Conservation (phyloP, 1,284 basidiomycete species). For the Pseudozyma flocculosa region DNA sequence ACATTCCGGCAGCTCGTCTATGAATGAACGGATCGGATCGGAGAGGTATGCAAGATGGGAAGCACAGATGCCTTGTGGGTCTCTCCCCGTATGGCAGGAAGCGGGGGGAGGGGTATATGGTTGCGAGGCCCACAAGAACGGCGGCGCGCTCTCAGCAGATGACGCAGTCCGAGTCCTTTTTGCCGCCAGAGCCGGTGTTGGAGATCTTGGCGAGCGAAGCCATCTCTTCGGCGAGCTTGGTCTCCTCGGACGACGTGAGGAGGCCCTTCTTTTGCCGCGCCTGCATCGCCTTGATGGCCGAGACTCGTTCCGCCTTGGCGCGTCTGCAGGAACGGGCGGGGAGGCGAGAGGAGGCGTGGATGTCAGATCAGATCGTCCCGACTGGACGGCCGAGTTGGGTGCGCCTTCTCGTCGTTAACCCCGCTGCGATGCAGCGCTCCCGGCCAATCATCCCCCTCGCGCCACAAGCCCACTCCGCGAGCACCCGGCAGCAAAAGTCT, state of each 20-base stretch:
- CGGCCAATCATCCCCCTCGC: no score
- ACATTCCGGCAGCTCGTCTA: slow-evolving; percentile 41
- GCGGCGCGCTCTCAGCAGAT: slow-evolving; percentile 5
- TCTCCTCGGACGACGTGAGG: slow-evolving; percentile 31
- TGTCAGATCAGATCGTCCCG: no score
- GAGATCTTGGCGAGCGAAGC: slow-evolving; percentile 22
- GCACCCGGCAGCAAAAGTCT: no score
- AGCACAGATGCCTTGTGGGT: no score
- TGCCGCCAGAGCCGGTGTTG: slow-evolving; percentile 12
- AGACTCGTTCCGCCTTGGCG: slow-evolving; percentile 37
- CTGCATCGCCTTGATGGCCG: slow-evolving; percentile 41
- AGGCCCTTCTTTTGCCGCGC: slow-evolving; percentile 43
- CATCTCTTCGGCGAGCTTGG: slow-evolving; percentile 47
- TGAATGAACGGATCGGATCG: slow-evolving; percentile 3
- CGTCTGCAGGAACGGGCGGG: slow-evolving; percentile 13
- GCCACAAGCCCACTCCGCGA: no score
- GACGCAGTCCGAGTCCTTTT: slow-evolving; percentile 31
- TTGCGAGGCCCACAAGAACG: no score
- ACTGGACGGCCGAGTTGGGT: no score
- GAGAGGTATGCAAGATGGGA: no score
- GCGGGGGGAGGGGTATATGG: no score
- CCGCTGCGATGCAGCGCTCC: no score
- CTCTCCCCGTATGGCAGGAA: no score
- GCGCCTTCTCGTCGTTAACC: no score
- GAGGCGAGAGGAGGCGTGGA: slow-evolving; percentile 3